These are phyloP conservation scores for Tarenaya hassleriana DNA, from an alignment of 345 rosid species.

Conservation along the genomic window DNA sequence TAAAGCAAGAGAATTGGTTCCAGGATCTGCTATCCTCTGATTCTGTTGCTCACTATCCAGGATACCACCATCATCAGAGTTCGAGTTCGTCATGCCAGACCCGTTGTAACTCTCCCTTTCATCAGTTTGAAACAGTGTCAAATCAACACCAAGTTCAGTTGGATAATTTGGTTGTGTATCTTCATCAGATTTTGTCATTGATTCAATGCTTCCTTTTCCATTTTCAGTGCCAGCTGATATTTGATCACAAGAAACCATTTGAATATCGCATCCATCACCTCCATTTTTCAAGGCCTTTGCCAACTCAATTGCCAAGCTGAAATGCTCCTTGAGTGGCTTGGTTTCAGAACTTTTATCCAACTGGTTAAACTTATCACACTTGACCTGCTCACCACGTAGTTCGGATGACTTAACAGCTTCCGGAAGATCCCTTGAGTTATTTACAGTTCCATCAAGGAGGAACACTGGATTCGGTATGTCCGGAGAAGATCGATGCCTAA, in stretches of 20 bases:
- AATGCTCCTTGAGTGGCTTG: constrained; percentile 25
- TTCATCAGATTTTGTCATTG: constrained; percentile 13
- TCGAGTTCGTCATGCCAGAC: constrained; percentile 28
- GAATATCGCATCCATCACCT: constrained; percentile 25
- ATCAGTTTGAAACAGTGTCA: constrained; percentile 28
- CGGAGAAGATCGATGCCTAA: constrained; percentile 32
- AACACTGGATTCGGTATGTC: constrained; percentile 30
- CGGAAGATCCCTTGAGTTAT: constrained; percentile 17
- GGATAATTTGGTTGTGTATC: constrained; percentile 17
- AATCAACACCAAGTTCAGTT: constrained; percentile 32
- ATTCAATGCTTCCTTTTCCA: constrained; percentile 13
- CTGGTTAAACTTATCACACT: constrained; percentile 17
- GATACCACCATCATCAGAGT: constrained; percentile 34
- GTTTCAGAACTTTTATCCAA: constrained; percentile 20
- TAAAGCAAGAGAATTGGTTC: constrained; percentile 33
- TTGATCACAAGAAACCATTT: constrained; percentile 28
- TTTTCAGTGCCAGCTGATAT: constrained; percentile 10
- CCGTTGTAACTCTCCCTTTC: constrained; percentile 28
- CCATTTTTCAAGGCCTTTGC: constrained; percentile 28
- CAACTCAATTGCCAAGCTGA: constrained; percentile 29
- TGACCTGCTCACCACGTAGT: constrained; percentile 17
- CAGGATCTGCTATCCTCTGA: constrained; percentile 29
- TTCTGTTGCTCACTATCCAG: constrained; percentile 25
- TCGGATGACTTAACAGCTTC: constrained; percentile 23
- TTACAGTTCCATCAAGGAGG: constrained; percentile 22